Conservation (phyloP, 1,284 basidiomycete genomes). For the Moesziomyces antarcticus region DNA sequence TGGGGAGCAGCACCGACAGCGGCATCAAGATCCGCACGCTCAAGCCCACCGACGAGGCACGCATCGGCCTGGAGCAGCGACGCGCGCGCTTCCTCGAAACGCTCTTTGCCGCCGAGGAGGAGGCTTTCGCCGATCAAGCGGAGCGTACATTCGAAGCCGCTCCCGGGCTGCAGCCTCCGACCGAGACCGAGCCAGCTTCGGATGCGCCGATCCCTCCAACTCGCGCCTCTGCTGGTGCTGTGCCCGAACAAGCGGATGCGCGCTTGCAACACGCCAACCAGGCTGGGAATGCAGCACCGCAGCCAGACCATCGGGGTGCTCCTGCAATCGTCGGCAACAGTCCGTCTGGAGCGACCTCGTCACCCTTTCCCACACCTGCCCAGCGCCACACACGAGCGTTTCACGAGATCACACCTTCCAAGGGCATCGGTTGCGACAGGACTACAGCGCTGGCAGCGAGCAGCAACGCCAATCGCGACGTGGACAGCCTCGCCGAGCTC, state of each 20-base stretch:
- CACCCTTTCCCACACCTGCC: conserved; percentile 39
- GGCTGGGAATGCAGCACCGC: not conserved
- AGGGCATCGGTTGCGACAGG: not conserved
- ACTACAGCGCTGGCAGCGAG: conserved; percentile 11
- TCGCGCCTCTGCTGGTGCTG: no score
- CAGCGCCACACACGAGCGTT: conserved; percentile 24
- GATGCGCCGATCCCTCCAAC: no score
- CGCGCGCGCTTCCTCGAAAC: conserved; percentile 25
- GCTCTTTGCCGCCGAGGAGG: conserved; percentile 20
- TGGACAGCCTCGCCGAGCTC: conserved; percentile 7
- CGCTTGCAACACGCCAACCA: no score
- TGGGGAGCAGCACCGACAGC: conserved; percentile 46
- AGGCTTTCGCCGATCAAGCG: conserved; percentile 26
- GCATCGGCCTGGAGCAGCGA: conserved; percentile 29
- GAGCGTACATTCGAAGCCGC: conserved; percentile 18
- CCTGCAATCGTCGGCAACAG: conserved; percentile 2
- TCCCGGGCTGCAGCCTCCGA: conserved; percentile 7
- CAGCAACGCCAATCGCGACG: conserved; percentile 7
- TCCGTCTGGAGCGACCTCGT: conserved; percentile 10
- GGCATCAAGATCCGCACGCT: conserved; percentile 50
- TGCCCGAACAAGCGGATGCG: no score
- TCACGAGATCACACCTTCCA: conserved; percentile 20
- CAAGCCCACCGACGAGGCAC: conserved; percentile 30
- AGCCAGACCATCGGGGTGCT: not conserved
- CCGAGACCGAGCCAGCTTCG: conserved; percentile 1